phyloP scores from a whole-genome alignment of 106 monocot genomes.

The Allium sativum region DNA sequence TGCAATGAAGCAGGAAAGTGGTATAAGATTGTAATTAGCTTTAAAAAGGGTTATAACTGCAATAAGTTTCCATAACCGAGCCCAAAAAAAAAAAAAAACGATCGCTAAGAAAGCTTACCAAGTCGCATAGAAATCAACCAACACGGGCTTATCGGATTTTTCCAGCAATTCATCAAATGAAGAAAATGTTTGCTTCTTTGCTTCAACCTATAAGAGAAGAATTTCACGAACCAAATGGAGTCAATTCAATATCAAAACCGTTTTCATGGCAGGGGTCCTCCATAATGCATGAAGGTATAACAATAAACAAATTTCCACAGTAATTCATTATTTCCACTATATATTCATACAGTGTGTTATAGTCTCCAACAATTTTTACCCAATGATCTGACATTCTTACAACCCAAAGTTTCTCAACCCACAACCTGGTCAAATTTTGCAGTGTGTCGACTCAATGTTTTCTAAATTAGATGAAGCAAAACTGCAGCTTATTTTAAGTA shows the following conservation, averaged over 20 bases:
- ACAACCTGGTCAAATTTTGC: too few species aligned
- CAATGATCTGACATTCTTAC: not conserved
- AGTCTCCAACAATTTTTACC: not conserved
- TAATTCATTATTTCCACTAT: not conserved
- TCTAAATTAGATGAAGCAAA: too few species aligned
- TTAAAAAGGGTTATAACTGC: too few species aligned
- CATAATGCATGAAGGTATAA: not conserved
- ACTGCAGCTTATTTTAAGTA: too few species aligned
- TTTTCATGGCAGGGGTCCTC: not conserved
- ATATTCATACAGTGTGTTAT: not conserved
- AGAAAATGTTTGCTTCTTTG: constrained; percentile 63
- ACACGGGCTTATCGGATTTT: constrained; percentile 67
- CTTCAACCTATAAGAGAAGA: constrained; percentile 40
- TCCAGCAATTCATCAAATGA: constrained; percentile 86
- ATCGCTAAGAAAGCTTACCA: constrained; percentile 38
- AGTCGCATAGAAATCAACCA: constrained; percentile 95
- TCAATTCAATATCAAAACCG: too few species aligned
- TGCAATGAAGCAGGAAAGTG: too few species aligned
- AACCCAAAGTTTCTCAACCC: too few species aligned
- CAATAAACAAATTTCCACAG: not conserved
- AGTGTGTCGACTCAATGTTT: too few species aligned
- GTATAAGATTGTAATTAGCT: too few species aligned
- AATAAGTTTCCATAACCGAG: too few species aligned
- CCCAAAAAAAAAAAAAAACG: too few species aligned
- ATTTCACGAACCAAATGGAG: not conserved